Evolutionary conservation across 257 asterid species (phyloP), one percentile per base, ranked within the genome.

Genomic region (Buddleja alternifolia): DNA sequence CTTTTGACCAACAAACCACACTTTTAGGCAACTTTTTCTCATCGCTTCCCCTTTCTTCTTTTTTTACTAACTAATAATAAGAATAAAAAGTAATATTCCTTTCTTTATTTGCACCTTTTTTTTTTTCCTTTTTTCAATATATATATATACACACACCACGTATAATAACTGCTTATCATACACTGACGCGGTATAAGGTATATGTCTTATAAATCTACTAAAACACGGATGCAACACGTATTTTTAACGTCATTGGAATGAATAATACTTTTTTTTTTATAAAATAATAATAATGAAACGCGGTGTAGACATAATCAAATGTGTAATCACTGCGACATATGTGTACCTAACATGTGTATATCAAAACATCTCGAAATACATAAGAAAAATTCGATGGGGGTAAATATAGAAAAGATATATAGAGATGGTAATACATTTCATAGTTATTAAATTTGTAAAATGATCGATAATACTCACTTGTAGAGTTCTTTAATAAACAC

Each of bases 1-100:
- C 78, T 73, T 77, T 77, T 70, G 60, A 51, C 46, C 75, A 70
- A 73, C 76, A 50, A 63, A 69, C 87, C 90, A 70, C 57, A 51
- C 61, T 58, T 84, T 74, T 77, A 75, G 87, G 75, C 90, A 50
- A 25, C 12, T 70, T 82, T 80, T 78, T 75, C 88, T 82, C 87
- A 73, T 61, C 69, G 11, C 69, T 74, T 47, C 32, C 55, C 63
- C 72, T 16, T 8, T 40, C 6, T 16, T 3, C 21, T 41, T 15
- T 46, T 42, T 77, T 72, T 62, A 39, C 69, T 67, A 24, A 32
- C 6, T 6, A 25, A 11, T 7, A 10, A 24, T 46, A 19, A 7
- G 2, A 66, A 59, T 24, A 55, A 24, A 9, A 15, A 58, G 1
- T 17, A 4, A 46, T 58, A 11, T 32, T 45, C 8, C 0, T 57